Evolutionary conservation across 83 land plant genomes (phyloP).

Genomic region (Picea mariana): DNA sequence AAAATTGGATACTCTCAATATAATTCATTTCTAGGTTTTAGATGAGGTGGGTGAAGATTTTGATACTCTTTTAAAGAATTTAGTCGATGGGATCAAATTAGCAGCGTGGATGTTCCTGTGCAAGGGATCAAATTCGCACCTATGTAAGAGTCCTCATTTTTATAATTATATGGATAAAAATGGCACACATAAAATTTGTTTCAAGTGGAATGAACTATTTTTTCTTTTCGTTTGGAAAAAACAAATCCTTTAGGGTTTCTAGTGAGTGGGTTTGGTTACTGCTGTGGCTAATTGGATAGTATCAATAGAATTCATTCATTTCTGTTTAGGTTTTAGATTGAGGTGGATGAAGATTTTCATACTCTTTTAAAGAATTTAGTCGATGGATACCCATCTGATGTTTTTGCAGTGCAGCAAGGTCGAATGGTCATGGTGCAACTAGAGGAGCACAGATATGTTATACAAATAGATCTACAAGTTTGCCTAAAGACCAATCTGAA

Average conservation of each 20-base stretch:
- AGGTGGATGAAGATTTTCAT: neutral
- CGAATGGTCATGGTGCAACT: neutral
- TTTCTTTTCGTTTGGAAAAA: neutral
- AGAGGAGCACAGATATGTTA: constrained; percentile 2
- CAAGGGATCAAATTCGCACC: neutral
- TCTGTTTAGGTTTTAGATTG: neutral
- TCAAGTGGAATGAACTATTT: too few species aligned
- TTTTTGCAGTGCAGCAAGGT: neutral
- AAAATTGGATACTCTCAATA: neutral
- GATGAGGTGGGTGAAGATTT: neutral
- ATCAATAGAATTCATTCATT: neutral
- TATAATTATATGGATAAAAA: neutral
- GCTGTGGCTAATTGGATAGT: neutral
- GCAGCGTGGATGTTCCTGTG: neutral
- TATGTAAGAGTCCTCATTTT: too few species aligned
- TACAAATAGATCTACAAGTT: constrained; percentile 11
- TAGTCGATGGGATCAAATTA: constrained; percentile 10
- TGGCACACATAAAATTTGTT: neutral
- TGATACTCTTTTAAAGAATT: neutral
- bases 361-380: neutral
- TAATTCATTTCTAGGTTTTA: neutral
- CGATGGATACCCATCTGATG: neutral
- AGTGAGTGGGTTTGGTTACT: neutral
- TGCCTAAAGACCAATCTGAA: constrained; percentile 9
- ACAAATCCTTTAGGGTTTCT: neutral